Base-by-base conservation (phyloP, 768 basidiomycete species). In the Tricholoma sp. region DNA sequence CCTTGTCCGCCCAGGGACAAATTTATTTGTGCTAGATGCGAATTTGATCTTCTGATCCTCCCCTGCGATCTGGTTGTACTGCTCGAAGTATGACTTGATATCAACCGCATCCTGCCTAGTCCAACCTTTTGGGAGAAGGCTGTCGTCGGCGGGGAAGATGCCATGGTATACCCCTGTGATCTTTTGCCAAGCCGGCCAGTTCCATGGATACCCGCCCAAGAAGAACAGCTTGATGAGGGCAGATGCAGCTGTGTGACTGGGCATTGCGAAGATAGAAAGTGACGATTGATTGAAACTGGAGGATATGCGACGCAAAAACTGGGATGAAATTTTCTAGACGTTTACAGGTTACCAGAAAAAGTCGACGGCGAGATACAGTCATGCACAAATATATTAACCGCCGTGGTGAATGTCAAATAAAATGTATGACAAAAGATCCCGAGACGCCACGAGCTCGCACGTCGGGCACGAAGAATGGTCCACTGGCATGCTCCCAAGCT, bases 151-250 rank as follows among this genome's bases (percentile, higher is more conserved):
- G 2, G 65, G 59, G 17, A 67, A 64, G 3, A 69, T 57, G 6
- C 66, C 65, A 31, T 65, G 57, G 1, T 31, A 15, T 2, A 69
- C 44, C 1, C 65, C 64, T 6, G 68, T 67, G 2, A 59, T 42
- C 1, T 65, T 56, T 17, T 64, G 57, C 68, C 68, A 69, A 1
- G 2, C 12, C 1, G 53, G 24, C 50, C 50, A 66, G 0, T 18
- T 10, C 65, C 65, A 69, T 0, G 61, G 63, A 36, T 53, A 53
- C 0, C 54, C 58, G 7, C 51, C 47, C 0, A 45, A 8, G n/a
- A 36, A 56, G 36, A 53, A 64, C 7, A 66, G 54, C 29, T 59
- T 50, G 3, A 64, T 42, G 0, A 67, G 53, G 7, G 64, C 63
- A 33, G 53, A 54, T 10, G 59, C 51, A 3, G 32, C 42, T 11